Conservation (phyloP, 306 rosid genomes). For the Malus asiatica region DNA sequence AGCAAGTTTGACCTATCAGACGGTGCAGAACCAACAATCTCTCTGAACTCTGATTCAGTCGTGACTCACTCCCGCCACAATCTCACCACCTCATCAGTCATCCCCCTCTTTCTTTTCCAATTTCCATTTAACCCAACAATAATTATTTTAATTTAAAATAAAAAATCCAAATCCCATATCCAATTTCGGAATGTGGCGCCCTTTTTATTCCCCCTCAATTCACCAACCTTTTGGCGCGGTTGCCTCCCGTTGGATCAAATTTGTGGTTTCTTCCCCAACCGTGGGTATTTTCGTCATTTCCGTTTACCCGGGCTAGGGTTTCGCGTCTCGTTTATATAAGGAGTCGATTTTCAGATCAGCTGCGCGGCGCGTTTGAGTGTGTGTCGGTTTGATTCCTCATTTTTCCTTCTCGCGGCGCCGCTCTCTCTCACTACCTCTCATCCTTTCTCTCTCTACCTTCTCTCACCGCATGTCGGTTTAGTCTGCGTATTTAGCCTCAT, state of each 20-base stretch:
- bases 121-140: background rate
- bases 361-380: constrained; percentile 60
- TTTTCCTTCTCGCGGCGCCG: background rate
- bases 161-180: background rate
- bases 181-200: constrained; percentile 31
- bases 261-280: background rate
- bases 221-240: constrained; percentile 50
- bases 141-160: background rate
- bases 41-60: background rate
- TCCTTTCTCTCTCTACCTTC: background rate
- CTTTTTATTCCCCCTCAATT: constrained; percentile 26
- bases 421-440: background rate
- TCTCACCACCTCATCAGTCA: too few species aligned
- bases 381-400: constrained; percentile 40
- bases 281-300: constrained; percentile 46
- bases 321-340: constrained; percentile 45
- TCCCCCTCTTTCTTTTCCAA: background rate
- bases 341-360: constrained; percentile 39
- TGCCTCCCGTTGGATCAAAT: background rate
- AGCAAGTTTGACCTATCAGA: constrained; percentile 18
- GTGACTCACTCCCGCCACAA: background rate
- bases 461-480: constrained; percentile 14
- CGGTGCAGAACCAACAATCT: constrained; percentile 11
- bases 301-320: constrained; percentile 53
- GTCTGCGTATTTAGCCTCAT: background rate